phyloP scores from a whole-genome alignment of 2,329 filamentous ascomycete genomes.

The Pestalotiopsis fici region DNA sequence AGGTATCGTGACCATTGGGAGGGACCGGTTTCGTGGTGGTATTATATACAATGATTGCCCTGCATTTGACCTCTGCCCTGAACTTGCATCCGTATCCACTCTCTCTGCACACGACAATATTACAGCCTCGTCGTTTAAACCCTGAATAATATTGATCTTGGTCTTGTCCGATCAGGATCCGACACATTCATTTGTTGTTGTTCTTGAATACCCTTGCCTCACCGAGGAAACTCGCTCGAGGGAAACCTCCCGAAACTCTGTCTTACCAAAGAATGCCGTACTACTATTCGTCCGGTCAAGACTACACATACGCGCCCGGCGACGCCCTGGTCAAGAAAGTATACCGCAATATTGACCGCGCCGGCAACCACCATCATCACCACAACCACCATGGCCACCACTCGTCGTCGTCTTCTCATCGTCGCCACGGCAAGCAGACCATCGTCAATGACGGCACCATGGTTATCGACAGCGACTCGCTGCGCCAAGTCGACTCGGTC shows the following conservation, averaged over 20 bases:
- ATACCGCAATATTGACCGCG: background rate
- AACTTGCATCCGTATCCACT: background rate
- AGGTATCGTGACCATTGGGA: background rate
- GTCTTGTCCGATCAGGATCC: background rate
- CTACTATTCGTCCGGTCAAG: background rate
- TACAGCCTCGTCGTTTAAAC: background rate
- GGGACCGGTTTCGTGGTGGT: background rate
- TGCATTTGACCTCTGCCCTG: background rate
- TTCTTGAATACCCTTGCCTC: background rate
- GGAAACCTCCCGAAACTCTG: background rate
- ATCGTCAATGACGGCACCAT: slow-evolving; percentile 29
- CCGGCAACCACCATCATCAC: background rate
- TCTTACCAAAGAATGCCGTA: background rate
- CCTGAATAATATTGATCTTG: background rate
- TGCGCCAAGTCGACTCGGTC: slow-evolving; percentile 21
- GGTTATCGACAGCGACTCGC: slow-evolving; percentile 19
- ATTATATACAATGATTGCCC: background rate
- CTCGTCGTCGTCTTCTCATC: slow-evolving; percentile 14
- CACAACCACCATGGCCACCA: slow-evolving; percentile 13
- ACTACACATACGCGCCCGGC: background rate
- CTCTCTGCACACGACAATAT: background rate
- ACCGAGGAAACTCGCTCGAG: background rate
- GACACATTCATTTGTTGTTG: background rate
- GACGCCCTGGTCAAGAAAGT: background rate
- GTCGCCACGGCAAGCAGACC: slow-evolving; percentile 18